phyloP scores from a whole-genome alignment of 352 stramenopile species.

The Pythium chondricola region DNA sequence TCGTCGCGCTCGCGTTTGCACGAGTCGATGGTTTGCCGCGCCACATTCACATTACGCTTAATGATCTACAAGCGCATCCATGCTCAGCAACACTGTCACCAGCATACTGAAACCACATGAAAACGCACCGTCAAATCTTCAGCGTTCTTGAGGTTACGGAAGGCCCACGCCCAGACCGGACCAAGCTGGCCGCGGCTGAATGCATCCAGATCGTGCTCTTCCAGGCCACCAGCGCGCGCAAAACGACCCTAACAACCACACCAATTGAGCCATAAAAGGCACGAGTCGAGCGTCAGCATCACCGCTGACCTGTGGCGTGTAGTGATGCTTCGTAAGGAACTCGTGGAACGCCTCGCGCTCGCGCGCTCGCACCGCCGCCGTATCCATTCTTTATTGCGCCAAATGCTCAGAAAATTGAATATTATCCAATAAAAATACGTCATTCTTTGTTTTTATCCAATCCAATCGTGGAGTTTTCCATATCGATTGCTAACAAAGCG shows the following conservation, averaged over 20 bases:
- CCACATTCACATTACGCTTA: slow-evolving; percentile 28
- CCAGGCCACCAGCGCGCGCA: slow-evolving; percentile 20
- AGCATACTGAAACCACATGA: too few species aligned
- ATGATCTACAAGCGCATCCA: slow-evolving; percentile 26
- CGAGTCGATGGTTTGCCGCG: slow-evolving; percentile 22
- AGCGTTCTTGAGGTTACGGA: slow-evolving; percentile 29
- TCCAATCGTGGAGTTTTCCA: background rate
- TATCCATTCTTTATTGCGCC: slow-evolving; percentile 7
- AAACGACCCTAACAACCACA: slow-evolving; percentile 22
- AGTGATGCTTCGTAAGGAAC: slow-evolving; percentile 37
- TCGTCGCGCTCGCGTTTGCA: slow-evolving; percentile 29
- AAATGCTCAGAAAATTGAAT: slow-evolving; percentile 7
- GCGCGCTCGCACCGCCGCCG: slow-evolving; percentile 13
- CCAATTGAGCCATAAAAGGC: background rate
- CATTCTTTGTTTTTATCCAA: slow-evolving; percentile 2
- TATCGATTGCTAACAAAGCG: background rate
- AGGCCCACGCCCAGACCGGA: slow-evolving; percentile 34
- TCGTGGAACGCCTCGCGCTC: slow-evolving; percentile 33
- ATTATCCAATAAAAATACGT: slow-evolving; percentile 8
- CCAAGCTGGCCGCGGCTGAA: slow-evolving; percentile 24
- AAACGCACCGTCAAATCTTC: slow-evolving; percentile 28
- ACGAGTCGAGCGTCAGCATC: too few species aligned
- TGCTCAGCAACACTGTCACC: background rate
- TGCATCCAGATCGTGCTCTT: slow-evolving; percentile 43
- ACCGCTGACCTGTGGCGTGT: slow-evolving; percentile 33